Base-by-base conservation (phyloP, 441 rosid species). In the Euphorbia celastroides region DNA sequence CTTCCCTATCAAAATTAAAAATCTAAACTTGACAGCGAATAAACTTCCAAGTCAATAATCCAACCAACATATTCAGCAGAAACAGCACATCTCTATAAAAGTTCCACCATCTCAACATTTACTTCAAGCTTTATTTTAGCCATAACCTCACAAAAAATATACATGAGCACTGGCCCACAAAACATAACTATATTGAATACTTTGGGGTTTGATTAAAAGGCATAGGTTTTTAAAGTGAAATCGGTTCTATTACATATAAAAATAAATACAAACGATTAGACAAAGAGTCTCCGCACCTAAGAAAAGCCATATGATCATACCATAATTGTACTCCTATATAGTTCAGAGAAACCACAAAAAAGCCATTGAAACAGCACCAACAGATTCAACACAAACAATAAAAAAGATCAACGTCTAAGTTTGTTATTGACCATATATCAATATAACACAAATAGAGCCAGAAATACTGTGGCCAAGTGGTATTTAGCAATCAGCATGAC, bases 291-390 rank as follows among this genome's bases (percentile, higher is more conserved):
- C 20, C 51, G n/a, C 25, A 67, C 2, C 7, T 20, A 20, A 59
- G 25, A 31, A 20, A 67, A 58, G 22, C 23, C 19, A 26, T 50
- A 23, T 36, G 13, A 68, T 50, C n/a, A 31, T 23, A 16, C 11
- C 16, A 58, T 32, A 7, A 61, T 36, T 22, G 54, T 51, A 50
- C 36, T 26, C 28, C 12, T 9, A 50, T 60, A 28, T 28, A 6
- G 36, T 16, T 30, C 52, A 44, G 32, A 22, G 58, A 58, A 48
- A 17, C 22, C 7, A 16, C 7, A 19, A 67, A 68, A 25, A 46
- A 59, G 27, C 65, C 22, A 52, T 32, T 58, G n/a, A 41, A 54
- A 58, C n/a, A 52, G 16, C 70, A 30, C 41, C 34, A 59, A 16
- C 26, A 68, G 25, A 30, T 4, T 10, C 44, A 38, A 1, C 7